Conservation (phyloP, 306 rosid species). For the Vigna reflexopilosa region DNA sequence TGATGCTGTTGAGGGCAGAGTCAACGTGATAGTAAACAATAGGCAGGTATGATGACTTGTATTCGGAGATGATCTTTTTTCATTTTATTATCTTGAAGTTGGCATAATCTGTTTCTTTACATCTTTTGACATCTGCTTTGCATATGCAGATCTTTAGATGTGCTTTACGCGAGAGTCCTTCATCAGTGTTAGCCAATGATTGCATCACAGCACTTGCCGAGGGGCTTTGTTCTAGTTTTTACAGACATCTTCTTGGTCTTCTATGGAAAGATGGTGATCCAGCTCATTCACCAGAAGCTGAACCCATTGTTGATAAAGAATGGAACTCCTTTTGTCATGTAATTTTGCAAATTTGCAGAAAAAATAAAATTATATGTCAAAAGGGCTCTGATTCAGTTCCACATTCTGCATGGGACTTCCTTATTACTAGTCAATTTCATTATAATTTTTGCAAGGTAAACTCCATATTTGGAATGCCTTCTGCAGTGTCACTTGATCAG, state of each 20-base stretch:
- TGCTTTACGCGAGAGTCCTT: slow-evolving; percentile 74
- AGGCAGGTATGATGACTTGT: slow-evolving; percentile 66
- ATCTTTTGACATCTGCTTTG: slow-evolving; percentile 34
- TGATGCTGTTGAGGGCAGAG: slow-evolving; percentile 92
- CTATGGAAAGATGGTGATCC: slow-evolving; percentile 88
- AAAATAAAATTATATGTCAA: slow-evolving; percentile 48
- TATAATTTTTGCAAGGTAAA: slow-evolving; percentile 68
- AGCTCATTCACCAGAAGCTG: slow-evolving; percentile 58
- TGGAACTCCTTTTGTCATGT: slow-evolving; percentile 79
- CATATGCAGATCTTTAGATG: slow-evolving; percentile 83
- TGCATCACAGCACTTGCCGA: slow-evolving; percentile 91
- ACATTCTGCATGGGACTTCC: slow-evolving; percentile 87
- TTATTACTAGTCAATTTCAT: slow-evolving; percentile 78
- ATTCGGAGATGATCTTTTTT: slow-evolving; percentile 21
- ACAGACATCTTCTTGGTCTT: slow-evolving; percentile 77
- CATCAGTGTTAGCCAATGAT: slow-evolving; percentile 79
- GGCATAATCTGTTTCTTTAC: slow-evolving; percentile 4
- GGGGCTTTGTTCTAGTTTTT: slow-evolving; percentile 77
- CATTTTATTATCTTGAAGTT: slow-evolving; percentile 29
- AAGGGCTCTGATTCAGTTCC: slow-evolving; percentile 46
- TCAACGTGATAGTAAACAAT: slow-evolving; percentile 76
- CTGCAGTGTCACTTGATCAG: slow-evolving; percentile 49
- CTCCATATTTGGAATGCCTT: slow-evolving; percentile 53
- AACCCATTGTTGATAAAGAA: slow-evolving; percentile 67
- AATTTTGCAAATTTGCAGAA: slow-evolving; percentile 71